Evolutionary conservation across 257 asterid genomes (phyloP), one percentile per base, ranked within the genome.

Genomic region (Voacanga thouarsii): DNA sequence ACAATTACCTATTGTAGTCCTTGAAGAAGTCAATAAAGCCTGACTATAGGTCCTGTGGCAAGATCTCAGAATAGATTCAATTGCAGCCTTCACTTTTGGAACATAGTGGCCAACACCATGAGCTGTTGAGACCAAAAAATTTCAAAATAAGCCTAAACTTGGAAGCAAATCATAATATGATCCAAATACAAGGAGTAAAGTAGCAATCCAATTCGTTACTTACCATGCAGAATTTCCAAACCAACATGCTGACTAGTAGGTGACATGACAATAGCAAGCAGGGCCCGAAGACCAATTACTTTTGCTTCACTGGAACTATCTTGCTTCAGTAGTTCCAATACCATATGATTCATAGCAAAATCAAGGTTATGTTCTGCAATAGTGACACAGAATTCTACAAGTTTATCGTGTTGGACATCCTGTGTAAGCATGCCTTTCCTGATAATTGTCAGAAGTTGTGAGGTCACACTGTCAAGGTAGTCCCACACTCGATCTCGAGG

Each of bases 331-430:
- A 96, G 85, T 79, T 93, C 99, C 79, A 96, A 87, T 83, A 96
- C 90, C 84, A 89, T 92, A 83, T 96, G 99, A 80, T 93, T 96
- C 98, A 93, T 89, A 18, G 98, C 96, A 84, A 96, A 96, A 85
- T 96, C 98, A 87, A 96, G 98, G 88, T 96, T 96, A 89, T 96
- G 98, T 75, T 96, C 99, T 4, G 97, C 99, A 77, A 96, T 93
- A 50, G 99, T 93, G 80, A 92, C 99, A 86, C 99, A 92, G 83
- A 96, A 96, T 77, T 96, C 98, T 70, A 96, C 97, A 65, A 96
- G 97, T 80, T 96, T 96, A 91, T 93, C 98, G 76, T 96, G 99
- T 80, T 96, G 99, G 85, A 90, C 93, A 84, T 96, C 99, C 83
- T 96, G 99, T 47, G 97, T 90, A 50, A 96, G 98, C 97, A 96